Base-by-base conservation (phyloP, 768 basidiomycete species). In the Harrya chromipes region DNA sequence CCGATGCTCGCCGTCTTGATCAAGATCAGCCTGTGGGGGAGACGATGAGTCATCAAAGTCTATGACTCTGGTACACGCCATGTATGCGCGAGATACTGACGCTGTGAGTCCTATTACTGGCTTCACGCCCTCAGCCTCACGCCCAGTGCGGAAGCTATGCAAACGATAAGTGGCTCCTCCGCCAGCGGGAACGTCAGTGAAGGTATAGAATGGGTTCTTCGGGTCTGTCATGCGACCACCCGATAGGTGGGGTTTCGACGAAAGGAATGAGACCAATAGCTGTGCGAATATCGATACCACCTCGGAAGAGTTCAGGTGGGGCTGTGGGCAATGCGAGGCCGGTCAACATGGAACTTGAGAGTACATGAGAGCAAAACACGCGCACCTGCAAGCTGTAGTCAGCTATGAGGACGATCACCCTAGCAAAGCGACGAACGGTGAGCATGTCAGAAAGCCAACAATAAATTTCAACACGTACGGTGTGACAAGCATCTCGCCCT, bases 51-150 rank as follows among this genome's bases (percentile, higher is more conserved):
- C 27, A 27, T 27, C 3, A 11, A 2, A 11, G 3, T 11, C 27
- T 5, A 27, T 27, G 3, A 27, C 23, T 23, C 23, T 23, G 23
- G 23, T 3, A 23, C 23, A 6, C 23, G 23, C 23, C 23, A 6
- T 23, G 23, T 6, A 23, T 13, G 29, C 4, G 29, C 10, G 29
- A 19, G 26, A 19, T 7, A 78, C 87, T 54, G 64, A 94, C 90
- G 91, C 83, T 24, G 92, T 95, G 9, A 95, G 69, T 8, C 92
- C 92, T 56, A 83, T 90, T 0, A 94, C 81, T n/a, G 92, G 92
- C 60, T 91, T 94, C 13, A 90, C 79, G 0, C 92, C 91, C 13
- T 84, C 83, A 3, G 78, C 82, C 63, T 95, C 92, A 36, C 91
- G 73, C 0, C 93, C 93, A 1, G 92, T 95, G 43, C 93, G 73